Percentiles rank a stretch among this genome's conserved stretches.
phyloP scores from a whole-genome alignment of 257 asterid genomes.

The Cinchona pubescens region DNA sequence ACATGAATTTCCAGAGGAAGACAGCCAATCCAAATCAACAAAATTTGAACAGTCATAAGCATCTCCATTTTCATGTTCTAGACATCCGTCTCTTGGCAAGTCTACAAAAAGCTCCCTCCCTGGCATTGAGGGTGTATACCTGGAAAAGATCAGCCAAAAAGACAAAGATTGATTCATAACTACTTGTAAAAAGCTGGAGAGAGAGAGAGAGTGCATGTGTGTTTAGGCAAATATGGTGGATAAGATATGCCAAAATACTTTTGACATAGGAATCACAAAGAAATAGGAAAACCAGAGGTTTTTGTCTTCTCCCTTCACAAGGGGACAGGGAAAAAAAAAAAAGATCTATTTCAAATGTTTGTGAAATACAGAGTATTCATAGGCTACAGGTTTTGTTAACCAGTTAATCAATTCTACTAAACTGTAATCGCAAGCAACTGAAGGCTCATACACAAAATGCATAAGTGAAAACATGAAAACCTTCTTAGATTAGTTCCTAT shows the following conservation, averaged over 20 bases:
- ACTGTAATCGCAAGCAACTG: background rate
- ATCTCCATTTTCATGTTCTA: slow-evolving; percentile 64
- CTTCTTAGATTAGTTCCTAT: background rate
- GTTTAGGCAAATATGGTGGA: background rate
- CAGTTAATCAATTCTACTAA: background rate
- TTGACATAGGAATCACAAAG: background rate
- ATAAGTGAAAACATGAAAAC: background rate
- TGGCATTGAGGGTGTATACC: slow-evolving; percentile 59
- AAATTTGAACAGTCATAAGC: slow-evolving; percentile 77
- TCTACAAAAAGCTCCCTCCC: slow-evolving; percentile 57
- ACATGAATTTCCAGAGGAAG: slow-evolving; percentile 89
- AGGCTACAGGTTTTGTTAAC: background rate
- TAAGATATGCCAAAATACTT: background rate
- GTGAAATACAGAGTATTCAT: background rate
- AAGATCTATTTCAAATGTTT: background rate
- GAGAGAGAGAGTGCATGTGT: background rate
- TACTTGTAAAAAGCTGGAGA: background rate
- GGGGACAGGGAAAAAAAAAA: background rate
- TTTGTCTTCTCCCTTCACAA: background rate
- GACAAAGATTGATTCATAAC: background rate
- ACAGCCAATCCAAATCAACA: slow-evolving; percentile 91
- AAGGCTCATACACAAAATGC: background rate
- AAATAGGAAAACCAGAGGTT: background rate
- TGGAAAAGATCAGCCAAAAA: slow-evolving; percentile 22
- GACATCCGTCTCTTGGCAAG: slow-evolving; percentile 47